Evolutionary conservation across 2,329 filamentous ascomycete genomes (phyloP), one percentile per base, ranked within the genome.

Genomic region (Colletotrichum tropicicola): DNA sequence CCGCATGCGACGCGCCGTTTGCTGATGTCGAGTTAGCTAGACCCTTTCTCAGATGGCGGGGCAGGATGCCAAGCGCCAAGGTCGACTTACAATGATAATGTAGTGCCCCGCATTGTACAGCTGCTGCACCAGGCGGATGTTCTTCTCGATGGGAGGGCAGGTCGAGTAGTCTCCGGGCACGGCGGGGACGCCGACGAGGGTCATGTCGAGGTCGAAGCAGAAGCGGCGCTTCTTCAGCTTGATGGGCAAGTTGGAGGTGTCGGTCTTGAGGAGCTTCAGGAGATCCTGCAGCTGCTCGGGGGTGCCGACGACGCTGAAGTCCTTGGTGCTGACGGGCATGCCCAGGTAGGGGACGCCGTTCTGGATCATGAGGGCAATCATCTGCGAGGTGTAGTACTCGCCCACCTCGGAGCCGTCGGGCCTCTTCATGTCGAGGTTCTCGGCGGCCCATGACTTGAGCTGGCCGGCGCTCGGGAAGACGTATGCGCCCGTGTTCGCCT

Each of bases 191-290:
- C 73, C 73, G 28, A 75, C 72, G 2, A 75, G 66, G 2, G 73
- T 75, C 58, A 70, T 69, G 62, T 75, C 73, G 13, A 75, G 67
- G 61, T 75, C 72, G 60, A 74, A 75, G 57, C 72, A 75, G 66
- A 75, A 74, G n/a, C 72, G 69, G 10, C 73, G 63, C 58, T 71
- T 73, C 65, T 73, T 70, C 35, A 68, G 54, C 54, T 70, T 67
- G 35, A 69, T 69, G 21, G 53, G 58, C 21, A 65, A 58, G 43
- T 69, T 66, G 5, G 57, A 61, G n/a, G 49, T 68, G 39, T 67
- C 69, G 5, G 60, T 58, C 67, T 72, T 73, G 41, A 72, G 58
- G 15, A 68, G 66, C 39, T 66, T 61, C 19, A 75, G 59, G 17
- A 75, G 68, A 54, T 71, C 70, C 58, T 73, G 60, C 13, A 74